Percentiles rank a stretch among this genome's conserved stretches.
These are phyloP conservation scores for Ganoderma sp. DNA, from an alignment of 1,284 basidiomycete species.

Conservation along the genomic window DNA sequence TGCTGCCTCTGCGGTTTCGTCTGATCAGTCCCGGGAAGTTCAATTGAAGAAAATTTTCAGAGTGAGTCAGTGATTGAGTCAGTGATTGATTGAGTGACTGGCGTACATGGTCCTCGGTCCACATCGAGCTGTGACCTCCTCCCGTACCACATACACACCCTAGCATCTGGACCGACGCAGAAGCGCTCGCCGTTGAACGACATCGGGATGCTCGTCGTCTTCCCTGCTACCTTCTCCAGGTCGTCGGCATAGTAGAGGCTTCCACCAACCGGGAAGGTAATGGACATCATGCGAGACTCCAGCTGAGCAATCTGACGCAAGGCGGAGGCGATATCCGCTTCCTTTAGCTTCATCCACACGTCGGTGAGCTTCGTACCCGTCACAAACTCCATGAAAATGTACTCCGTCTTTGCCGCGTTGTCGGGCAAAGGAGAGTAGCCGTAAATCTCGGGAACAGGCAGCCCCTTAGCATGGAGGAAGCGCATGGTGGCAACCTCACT, in stretches of 20 bases:
- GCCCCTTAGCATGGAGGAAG: conserved; percentile 51
- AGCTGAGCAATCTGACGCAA: conserved; percentile 52
- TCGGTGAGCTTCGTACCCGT: conserved; percentile 51
- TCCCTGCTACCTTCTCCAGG: conserved; percentile 45
- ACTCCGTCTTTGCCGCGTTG: conserved; percentile 56
- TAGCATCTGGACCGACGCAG: conserved; percentile 56
- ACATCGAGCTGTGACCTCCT: conserved; percentile 55
- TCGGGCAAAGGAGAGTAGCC: conserved; percentile 54
- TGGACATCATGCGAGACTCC: conserved; percentile 56
- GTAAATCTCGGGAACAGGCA: conserved; percentile 57
- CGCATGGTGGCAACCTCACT: conserved; percentile 60
- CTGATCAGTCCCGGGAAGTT: conserved; percentile 45
- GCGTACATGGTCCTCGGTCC: conserved; percentile 56
- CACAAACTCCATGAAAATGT: conserved; percentile 60
- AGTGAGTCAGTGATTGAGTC: too few relatives aligned
- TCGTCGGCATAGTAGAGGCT: conserved; percentile 56
- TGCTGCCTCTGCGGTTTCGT: conserved; percentile 51
- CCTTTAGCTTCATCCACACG: conserved; percentile 49
- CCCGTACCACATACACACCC: conserved; percentile 53
- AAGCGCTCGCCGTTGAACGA: conserved; percentile 45
- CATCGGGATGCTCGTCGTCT: conserved; percentile 41
- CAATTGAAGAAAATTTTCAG: neutral
- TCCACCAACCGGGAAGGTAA: conserved; percentile 56
- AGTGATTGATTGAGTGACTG: conserved; percentile 36
- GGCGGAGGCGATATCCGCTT: conserved; percentile 50